Base-by-base conservation (phyloP, 1,284 basidiomycete species). In the Prillingera fragicola region DNA sequence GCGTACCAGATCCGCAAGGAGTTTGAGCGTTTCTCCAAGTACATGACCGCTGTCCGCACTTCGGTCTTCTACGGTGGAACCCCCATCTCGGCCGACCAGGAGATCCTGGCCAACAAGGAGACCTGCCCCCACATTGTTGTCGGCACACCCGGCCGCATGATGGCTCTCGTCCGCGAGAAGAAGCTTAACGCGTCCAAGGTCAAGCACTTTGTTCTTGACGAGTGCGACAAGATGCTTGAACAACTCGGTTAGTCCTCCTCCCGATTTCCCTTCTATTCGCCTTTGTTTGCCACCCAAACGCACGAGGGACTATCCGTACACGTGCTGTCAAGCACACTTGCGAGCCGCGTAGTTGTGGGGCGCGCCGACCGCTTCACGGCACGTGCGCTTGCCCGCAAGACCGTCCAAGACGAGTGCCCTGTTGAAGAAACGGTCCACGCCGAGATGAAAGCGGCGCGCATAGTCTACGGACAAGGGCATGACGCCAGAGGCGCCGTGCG, bases 181-280 rank as follows among this genome's bases (percentile, higher is more conserved):
- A 80, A 85, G 45, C 72, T 96, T 73, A 89, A 94, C 70, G 86
- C 85, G 56, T 84, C 84, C 72, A 85, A 89, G 70, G 88, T 95
- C 73, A 94, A 95, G 78, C 92, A 97, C 78, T 99, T 99, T 74
- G 92, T 96, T 52, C 79, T 99, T 71, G 95, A 99, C 80, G 95
- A 99, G 78, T 99, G 95, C 79, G 95, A 99, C 81, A 99, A 99
- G 83, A 97, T 99, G 89, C 84, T 99, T 71, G 95, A 99, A 81
- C 87, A 92, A 83, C 90, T 99, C 77, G 92, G 91, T 96, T 85
- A 94, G 91, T 95, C 24, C 52, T 34, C 38, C 26, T 38, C 37
- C 37, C 32, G 38, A 28, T 40, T 41, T 34, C 31, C 33, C 38
- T 37, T 23, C 48, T 24, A 27, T 28, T 31, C 37, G 38, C 51